Percentiles rank a stretch among this genome's conserved stretches.
phyloP scores from a whole-genome alignment of 129 eudicot genomes.

The Flaveria ramosissima region DNA sequence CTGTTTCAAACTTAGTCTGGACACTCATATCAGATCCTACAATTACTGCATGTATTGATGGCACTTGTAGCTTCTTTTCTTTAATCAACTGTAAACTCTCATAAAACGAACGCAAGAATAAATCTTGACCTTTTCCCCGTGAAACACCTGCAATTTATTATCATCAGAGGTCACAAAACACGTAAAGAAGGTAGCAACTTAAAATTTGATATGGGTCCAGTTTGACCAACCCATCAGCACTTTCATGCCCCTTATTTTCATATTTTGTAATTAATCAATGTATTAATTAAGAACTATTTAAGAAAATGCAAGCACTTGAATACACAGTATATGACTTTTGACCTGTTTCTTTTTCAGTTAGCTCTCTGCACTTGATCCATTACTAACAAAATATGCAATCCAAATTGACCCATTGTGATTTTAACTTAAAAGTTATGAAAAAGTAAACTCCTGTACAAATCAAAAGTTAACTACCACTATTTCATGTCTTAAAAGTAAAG shows the following conservation, averaged over 20 bases:
- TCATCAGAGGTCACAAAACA: no score
- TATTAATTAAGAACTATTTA: not conserved
- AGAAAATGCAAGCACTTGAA: not conserved
- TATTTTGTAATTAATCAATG: not conserved
- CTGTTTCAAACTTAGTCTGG: constrained; percentile 79
- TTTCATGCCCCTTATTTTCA: no score
- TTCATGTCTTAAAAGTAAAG: no score
- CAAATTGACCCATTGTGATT: not conserved
- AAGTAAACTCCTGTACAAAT: no score
- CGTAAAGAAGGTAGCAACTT: no score
- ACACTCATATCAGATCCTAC: constrained; percentile 87
- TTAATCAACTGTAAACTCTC: constrained; percentile 66
- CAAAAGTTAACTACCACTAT: no score
- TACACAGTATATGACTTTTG: not conserved
- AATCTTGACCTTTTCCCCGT: constrained; percentile 93
- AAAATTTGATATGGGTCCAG: no score
- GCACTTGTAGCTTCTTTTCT: constrained; percentile 72
- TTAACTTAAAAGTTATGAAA: no score
- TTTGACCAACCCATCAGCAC: no score
- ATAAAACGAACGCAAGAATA: constrained; percentile 68
- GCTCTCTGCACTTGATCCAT: not conserved
- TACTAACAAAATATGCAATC: not conserved
- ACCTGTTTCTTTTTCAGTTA: not conserved
- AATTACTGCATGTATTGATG: constrained; percentile 73
- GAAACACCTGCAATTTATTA: constrained; percentile 67